Percentiles rank a stretch among this genome's conserved stretches.
These are phyloP conservation scores for Lachnellula hyalina DNA, from an alignment of 2,329 filamentous ascomycete genomes.

Conservation along the genomic window DNA sequence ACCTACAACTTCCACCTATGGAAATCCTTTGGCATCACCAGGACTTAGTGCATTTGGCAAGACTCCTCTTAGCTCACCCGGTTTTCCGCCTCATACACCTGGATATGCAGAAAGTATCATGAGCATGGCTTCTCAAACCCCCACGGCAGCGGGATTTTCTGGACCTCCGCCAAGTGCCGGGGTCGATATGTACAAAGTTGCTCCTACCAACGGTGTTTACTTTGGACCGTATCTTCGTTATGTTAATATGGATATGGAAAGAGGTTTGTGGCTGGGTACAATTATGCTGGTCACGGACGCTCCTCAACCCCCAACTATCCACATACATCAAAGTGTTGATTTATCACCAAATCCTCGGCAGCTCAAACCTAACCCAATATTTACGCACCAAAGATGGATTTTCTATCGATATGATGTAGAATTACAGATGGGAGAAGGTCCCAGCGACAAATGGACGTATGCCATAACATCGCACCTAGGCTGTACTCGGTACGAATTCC, in stretches of 20 bases:
- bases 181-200: slow-evolving; percentile 89
- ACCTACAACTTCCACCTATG: slow-evolving; percentile 67
- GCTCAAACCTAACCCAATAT: slow-evolving; percentile 74
- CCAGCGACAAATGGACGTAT: slow-evolving; percentile 89
- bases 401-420: slow-evolving; percentile 96
- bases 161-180: slow-evolving; percentile 85
- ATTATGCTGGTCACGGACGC: slow-evolving; percentile 90
- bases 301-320: slow-evolving; percentile 89
- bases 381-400: slow-evolving; percentile 85
- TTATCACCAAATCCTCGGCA: slow-evolving; percentile 90
- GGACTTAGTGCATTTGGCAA: slow-evolving; percentile 50
- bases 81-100: slow-evolving; percentile 76
- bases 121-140: slow-evolving; percentile 70
- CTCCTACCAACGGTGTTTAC: slow-evolving; percentile 93
- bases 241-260: slow-evolving; percentile 93
- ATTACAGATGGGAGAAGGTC: slow-evolving; percentile 78
- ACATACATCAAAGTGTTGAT: slow-evolving; percentile 85
- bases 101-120: slow-evolving; percentile 83
- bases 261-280: slow-evolving; percentile 85
- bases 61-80: slow-evolving; percentile 70
- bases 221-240: slow-evolving; percentile 96
- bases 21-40: slow-evolving; percentile 67
- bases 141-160: slow-evolving; percentile 75
- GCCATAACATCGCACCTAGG: slow-evolving; percentile 95
- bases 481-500: slow-evolving; percentile 96